These are phyloP conservation scores for Kwoniella pini DNA, from an alignment of 768 basidiomycete genomes.

Conservation along the genomic window DNA sequence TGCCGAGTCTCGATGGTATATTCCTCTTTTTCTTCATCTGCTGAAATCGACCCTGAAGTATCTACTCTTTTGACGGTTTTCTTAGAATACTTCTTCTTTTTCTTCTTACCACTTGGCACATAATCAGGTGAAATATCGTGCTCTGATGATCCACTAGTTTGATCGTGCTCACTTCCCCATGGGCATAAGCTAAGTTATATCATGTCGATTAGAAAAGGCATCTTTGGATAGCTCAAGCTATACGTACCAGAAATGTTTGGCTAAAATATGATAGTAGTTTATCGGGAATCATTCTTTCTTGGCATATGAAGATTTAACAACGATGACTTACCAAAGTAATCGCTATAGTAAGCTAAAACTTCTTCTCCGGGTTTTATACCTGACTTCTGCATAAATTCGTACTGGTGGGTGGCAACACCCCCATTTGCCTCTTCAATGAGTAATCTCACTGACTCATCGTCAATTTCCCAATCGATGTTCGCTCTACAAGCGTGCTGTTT, in stretches of 20 bases:
- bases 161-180: neutral
- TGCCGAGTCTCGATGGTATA: too few species aligned
- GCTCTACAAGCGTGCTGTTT: neutral
- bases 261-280: neutral
- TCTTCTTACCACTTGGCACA: neutral
- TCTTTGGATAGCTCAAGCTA: neutral
- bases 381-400: neutral
- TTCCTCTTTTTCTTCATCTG: too few species aligned
- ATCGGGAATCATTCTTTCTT: neutral
- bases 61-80: neutral
- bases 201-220: too few species aligned
- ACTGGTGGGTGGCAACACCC: neutral
- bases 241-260: neutral
- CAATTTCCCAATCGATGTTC: constrained; percentile 1
- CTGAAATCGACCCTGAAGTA: neutral
- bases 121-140: constrained; percentile 2
- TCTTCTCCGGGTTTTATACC: constrained; percentile 5
- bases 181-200: neutral
- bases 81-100: neutral
- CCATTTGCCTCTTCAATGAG: neutral
- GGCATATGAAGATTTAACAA: neutral
- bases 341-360: constrained; percentile 6
- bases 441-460: neutral
- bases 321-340: constrained; percentile 5
- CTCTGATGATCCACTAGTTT: neutral